Evolutionary conservation across 805 yeast species (phyloP).

Genomic region (Kodamaea jinghongensis): DNA sequence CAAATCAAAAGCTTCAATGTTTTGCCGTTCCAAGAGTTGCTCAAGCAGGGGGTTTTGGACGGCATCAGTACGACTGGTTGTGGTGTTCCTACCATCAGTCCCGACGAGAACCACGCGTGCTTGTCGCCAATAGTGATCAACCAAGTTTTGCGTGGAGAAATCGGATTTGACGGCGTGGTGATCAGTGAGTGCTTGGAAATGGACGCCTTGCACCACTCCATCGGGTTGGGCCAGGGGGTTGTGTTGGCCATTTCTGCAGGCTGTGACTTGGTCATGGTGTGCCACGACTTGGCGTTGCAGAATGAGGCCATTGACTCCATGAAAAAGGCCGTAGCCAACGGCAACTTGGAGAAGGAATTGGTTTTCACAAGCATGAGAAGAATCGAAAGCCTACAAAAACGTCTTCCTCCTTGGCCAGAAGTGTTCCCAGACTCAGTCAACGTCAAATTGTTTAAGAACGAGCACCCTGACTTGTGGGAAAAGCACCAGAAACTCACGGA

Average conservation of each 20-base stretch:
- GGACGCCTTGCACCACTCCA: constrained; percentile 61
- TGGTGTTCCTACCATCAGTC: constrained; percentile 59
- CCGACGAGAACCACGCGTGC: constrained; percentile 63
- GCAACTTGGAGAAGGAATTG: constrained; percentile 43
- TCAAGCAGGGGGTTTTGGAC: constrained; percentile 46
- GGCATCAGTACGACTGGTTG: constrained; percentile 62
- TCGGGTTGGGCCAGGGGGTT: constrained; percentile 66
- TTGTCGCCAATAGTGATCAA: constrained; percentile 52
- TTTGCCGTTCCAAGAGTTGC: constrained; percentile 49
- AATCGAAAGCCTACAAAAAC: constrained; percentile 41
- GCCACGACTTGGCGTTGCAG: constrained; percentile 54
- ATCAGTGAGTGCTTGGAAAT: constrained; percentile 60
- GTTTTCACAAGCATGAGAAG: constrained; percentile 40
- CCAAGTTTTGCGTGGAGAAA: constrained; percentile 48
- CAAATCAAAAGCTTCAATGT: constrained; percentile 50
- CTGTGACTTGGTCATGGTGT: constrained; percentile 61
- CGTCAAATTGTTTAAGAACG: constrained; percentile 23
- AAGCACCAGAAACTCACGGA: constrained; percentile 44
- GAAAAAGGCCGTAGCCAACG: constrained; percentile 36
- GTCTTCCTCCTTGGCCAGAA: constrained; percentile 45
- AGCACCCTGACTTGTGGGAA: constrained; percentile 32
- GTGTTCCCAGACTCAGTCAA: constrained; percentile 26
- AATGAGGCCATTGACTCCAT: constrained; percentile 51
- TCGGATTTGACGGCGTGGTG: constrained; percentile 55
- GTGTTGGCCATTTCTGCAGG: constrained; percentile 61